Evolutionary conservation across 2,329 filamentous ascomycete genomes (phyloP).

Genomic region (Epichloe glyceriae): DNA sequence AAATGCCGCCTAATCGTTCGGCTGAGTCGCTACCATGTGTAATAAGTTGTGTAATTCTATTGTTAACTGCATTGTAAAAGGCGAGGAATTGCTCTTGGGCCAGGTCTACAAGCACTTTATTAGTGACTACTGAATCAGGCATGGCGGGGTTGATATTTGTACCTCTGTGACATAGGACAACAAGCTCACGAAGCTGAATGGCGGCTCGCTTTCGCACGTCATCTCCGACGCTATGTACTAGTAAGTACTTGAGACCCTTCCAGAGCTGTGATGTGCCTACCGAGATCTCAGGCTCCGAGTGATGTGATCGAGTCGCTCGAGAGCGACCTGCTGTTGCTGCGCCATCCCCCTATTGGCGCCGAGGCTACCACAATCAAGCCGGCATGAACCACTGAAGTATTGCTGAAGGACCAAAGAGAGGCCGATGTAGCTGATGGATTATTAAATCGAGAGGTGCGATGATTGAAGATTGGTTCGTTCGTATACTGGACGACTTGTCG

Average conservation of each 20-base stretch:
- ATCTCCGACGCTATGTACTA: constrained; percentile 24
- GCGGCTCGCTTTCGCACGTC: constrained; percentile 40
- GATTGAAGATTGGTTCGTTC: background rate
- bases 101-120: constrained; percentile 43
- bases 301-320: constrained; percentile 42
- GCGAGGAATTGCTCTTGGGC: constrained; percentile 60
- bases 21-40: constrained; percentile 75
- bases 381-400: constrained; percentile 15
- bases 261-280: constrained; percentile 21
- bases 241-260: constrained; percentile 8
- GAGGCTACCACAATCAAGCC: constrained; percentile 11
- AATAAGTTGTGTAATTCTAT: constrained; percentile 51
- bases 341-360: constrained; percentile 22
- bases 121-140: background rate
- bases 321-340: constrained; percentile 37
- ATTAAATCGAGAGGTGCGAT: background rate
- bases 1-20: constrained; percentile 82
- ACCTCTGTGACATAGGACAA: constrained; percentile 44
- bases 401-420: background rate
- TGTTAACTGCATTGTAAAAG: constrained; percentile 45
- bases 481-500: background rate
- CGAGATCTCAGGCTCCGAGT: constrained; percentile 43
- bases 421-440: background rate
- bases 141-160: background rate
- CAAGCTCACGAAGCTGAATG: constrained; percentile 40